A percentile compares a stretch with the other conserved stretches of the same genome.
Conservation (phyloP, 2,329 filamentous ascomycete genomes). For the Calonectria crousiana region DNA sequence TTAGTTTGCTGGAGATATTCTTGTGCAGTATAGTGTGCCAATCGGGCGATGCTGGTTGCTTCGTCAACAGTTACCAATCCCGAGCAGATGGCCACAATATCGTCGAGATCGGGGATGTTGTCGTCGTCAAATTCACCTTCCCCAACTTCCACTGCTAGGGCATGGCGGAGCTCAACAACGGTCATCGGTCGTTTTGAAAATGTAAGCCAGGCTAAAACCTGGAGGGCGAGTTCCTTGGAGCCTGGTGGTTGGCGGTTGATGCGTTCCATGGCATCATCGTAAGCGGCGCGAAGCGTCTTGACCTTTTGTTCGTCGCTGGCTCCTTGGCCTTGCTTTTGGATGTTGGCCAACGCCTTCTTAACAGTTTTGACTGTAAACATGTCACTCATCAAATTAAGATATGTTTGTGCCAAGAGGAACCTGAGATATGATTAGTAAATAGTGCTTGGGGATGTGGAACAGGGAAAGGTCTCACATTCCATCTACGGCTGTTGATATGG, state of each 20-base stretch:
- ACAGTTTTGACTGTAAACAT: background rate
- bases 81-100: constrained; percentile 5
- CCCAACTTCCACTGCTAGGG: constrained; percentile 9
- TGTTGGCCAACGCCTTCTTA: background rate
- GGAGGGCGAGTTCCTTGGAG: background rate
- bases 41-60: background rate
- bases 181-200: constrained; percentile 7
- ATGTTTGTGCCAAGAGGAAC: constrained; percentile 10
- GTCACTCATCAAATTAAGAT: constrained; percentile 1
- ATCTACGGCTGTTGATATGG: constrained; percentile 4
- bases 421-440: background rate
- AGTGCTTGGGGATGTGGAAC: background rate
- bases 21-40: constrained; percentile 12
- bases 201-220: constrained; percentile 8
- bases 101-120: background rate
- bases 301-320: background rate
- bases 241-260: background rate
- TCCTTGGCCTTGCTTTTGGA: background rate
- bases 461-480: constrained; percentile 10
- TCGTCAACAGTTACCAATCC: constrained; percentile 12
- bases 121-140: constrained; percentile 12
- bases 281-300: background rate
- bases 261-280: constrained; percentile 1
- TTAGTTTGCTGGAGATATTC: constrained; percentile 13
- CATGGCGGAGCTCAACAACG: constrained; percentile 1